Conservation (phyloP, 2,329 filamentous ascomycete species). For the Colletotrichum lupini region DNA sequence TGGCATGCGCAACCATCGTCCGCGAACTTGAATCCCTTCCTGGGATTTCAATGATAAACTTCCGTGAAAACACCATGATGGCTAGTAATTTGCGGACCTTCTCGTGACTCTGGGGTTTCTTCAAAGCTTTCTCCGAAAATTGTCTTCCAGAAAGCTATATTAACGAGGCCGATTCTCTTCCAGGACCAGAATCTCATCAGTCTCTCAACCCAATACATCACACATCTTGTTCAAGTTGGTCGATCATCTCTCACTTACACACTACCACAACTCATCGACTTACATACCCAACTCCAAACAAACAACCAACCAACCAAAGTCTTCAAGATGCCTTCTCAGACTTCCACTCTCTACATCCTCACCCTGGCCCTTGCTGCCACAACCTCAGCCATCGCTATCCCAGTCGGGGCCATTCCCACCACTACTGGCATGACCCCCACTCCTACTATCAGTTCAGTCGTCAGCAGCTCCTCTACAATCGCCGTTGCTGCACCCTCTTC, state of each 20-base stretch:
- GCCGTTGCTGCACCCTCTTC: too few species aligned
- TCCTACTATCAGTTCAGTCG: neutral
- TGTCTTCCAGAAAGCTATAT: neutral
- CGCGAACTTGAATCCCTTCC: too few species aligned
- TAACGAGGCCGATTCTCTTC: neutral
- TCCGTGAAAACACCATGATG: neutral
- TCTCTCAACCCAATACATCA: neutral
- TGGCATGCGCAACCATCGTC: neutral
- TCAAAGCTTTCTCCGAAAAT: neutral
- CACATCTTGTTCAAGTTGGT: too few species aligned
- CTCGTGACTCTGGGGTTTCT: neutral
- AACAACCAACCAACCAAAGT: neutral
- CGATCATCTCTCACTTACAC: neutral
- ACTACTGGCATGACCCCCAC: neutral
- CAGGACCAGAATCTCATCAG: neutral
- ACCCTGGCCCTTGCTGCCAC: neutral
- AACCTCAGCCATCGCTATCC: neutral
- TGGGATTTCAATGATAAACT: too few species aligned
- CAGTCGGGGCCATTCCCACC: neutral
- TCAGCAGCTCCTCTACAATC: neutral
- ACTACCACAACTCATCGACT: neutral
- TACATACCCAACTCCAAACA: neutral
- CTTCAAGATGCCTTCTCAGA: neutral
- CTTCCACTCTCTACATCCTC: neutral
- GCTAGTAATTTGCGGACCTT: rapidly evolving